phyloP scores from a whole-genome alignment of 441 rosid species.

The Populus tomentosa region DNA sequence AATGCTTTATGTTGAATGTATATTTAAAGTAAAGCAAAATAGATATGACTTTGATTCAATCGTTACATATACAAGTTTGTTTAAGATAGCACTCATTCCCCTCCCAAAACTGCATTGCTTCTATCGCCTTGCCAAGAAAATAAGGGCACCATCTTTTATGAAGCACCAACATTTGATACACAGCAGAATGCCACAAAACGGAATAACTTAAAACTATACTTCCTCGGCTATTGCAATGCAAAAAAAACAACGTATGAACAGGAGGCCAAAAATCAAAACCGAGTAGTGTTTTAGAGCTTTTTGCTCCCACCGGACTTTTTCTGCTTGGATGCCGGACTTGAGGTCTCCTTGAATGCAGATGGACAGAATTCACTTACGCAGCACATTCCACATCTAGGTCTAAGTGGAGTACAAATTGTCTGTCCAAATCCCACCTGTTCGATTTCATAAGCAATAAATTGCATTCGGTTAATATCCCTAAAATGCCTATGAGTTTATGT shows the following conservation, averaged over 20 bases:
- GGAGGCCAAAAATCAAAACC: not conserved
- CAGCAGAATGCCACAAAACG: not conserved
- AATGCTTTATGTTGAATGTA: not conserved
- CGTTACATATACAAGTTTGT: not conserved
- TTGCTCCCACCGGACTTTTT: conserved; percentile 36
- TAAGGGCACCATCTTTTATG: not conserved
- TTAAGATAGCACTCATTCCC: not conserved
- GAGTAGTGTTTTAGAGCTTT: conserved; percentile 23
- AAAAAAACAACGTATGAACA: not conserved
- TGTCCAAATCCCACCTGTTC: conserved; percentile 96
- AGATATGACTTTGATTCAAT: not conserved
- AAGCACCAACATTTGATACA: not conserved
- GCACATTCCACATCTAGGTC: conserved; percentile 75
- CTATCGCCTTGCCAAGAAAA: not conserved
- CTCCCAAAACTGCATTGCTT: not conserved
- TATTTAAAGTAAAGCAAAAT: not conserved
- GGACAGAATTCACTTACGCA: conserved; percentile 64
- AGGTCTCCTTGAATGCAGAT: conserved; percentile 77
- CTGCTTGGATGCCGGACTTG: conserved; percentile 44
- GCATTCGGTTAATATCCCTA: not conserved
- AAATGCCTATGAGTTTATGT: not conserved
- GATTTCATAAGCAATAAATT: not conserved
- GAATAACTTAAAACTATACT: not conserved
- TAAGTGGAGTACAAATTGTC: conserved; percentile 78
- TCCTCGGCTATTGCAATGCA: not conserved